These are phyloP conservation scores for Vachellia pachyceras DNA, from an alignment of 306 rosid genomes.

Conservation along the genomic window DNA sequence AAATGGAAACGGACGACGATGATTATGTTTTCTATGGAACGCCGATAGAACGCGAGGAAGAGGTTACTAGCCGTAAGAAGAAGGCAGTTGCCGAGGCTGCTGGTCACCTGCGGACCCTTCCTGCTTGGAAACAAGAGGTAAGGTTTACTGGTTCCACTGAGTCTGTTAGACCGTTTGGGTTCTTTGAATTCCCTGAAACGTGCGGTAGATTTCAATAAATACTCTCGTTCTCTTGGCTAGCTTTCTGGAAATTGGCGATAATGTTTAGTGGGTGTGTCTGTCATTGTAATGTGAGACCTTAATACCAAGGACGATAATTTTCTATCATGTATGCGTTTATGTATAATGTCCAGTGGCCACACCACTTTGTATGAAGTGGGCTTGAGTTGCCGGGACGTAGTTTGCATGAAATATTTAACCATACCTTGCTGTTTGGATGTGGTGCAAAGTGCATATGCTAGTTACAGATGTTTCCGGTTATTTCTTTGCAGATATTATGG, in stretches of 20 bases:
- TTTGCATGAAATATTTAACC: conserved; percentile 25
- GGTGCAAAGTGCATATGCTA: background rate
- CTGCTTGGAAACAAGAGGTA: conserved; percentile 98
- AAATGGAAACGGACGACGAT: conserved; percentile 85
- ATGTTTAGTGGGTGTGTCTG: background rate
- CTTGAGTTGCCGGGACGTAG: background rate
- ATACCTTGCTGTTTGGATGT: conserved; percentile 13
- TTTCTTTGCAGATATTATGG: background rate
- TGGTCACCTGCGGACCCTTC: conserved; percentile 81
- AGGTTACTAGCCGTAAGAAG: conserved; percentile 80
- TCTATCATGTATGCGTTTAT: background rate
- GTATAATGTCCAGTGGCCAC: background rate
- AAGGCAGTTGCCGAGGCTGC: conserved; percentile 92
- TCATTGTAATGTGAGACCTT: background rate
- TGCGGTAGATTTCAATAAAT: background rate
- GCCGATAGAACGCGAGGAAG: conserved; percentile 95
- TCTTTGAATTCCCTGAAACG: background rate
- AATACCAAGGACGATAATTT: background rate
- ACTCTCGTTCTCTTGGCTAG: background rate
- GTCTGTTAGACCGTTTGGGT: background rate
- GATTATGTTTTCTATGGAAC: conserved; percentile 90
- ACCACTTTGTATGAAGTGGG: conserved; percentile 6
- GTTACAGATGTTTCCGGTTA: background rate
- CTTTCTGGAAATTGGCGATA: background rate
- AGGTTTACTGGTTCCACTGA: background rate